Evolutionary conservation across 495 filamentous ascomycete species (phyloP).

Genomic region (Talaromyces wortmannii): DNA sequence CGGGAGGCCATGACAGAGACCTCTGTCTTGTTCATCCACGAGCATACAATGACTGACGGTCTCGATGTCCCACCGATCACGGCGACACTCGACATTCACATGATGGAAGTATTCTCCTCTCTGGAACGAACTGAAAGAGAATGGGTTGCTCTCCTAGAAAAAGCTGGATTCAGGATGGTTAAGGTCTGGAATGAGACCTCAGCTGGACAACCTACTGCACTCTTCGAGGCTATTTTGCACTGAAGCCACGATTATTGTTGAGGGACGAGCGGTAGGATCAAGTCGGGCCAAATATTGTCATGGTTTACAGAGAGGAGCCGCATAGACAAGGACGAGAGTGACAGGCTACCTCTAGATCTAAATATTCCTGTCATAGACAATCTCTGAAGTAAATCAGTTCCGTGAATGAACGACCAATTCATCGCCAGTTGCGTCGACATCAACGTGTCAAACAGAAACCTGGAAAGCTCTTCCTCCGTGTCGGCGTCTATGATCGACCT

Average conservation of each 20-base stretch:
- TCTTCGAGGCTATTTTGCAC: background rate
- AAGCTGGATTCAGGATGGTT: slow-evolving; percentile 52
- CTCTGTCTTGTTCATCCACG: slow-evolving; percentile 39
- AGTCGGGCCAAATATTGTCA: no score
- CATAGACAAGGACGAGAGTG: no score
- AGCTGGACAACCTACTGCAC: background rate
- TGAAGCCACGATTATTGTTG: background rate
- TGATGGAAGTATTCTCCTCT: slow-evolving; percentile 27
- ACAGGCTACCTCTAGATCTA: no score
- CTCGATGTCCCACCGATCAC: slow-evolving; percentile 20
- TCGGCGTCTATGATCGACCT: slow-evolving; percentile 2
- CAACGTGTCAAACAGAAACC: slow-evolving; percentile 7
- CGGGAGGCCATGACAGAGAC: slow-evolving; percentile 31
- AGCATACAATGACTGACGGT: slow-evolving; percentile 31
- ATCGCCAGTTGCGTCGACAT: slow-evolving; percentile 3
- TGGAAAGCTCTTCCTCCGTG: slow-evolving; percentile 3
- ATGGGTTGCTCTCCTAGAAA: slow-evolving; percentile 21
- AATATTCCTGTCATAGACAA: no score
- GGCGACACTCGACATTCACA: slow-evolving; percentile 32
- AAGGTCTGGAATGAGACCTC: slow-evolving; percentile 13
- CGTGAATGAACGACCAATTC: slow-evolving; percentile 10
- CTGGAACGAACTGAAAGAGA: slow-evolving; percentile 24
- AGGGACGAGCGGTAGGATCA: no score
- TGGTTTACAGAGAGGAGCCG: no score
- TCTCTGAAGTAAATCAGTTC: background rate